Evolutionary conservation across 176 grass and related monocot species (phyloP).

Genomic region (Hordeum marinum): DNA sequence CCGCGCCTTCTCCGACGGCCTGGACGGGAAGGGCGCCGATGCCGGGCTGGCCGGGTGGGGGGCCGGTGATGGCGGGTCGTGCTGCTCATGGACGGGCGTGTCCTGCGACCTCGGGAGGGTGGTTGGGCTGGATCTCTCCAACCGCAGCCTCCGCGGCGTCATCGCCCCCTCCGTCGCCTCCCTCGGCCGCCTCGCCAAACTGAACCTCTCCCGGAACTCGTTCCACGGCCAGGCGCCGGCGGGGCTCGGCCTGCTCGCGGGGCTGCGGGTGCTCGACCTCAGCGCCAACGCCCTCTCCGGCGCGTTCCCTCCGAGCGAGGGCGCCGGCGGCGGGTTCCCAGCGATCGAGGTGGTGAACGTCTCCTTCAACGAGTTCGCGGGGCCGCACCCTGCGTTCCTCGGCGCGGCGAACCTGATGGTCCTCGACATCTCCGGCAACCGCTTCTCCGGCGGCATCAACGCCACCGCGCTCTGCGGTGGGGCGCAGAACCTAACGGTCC

Average conservation of each 20-base stretch:
- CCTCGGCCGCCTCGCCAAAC: slow-evolving; percentile 38
- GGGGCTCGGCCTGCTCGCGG: slow-evolving; percentile 31
- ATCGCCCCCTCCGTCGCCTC: slow-evolving; percentile 41
- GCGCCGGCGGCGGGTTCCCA: slow-evolving; percentile 25
- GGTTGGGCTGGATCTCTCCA: slow-evolving; percentile 57
- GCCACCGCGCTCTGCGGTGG: slow-evolving; percentile 42
- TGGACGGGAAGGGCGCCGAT: slow-evolving; percentile 26
- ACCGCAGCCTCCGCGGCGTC: slow-evolving; percentile 50
- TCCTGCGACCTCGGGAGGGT: slow-evolving; percentile 51
- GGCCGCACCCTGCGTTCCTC: slow-evolving; percentile 48
- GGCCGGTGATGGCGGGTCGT: slow-evolving; percentile 26
- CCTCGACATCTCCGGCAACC: slow-evolving; percentile 55
- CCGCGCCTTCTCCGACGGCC: slow-evolving; percentile 32
- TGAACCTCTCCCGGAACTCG: slow-evolving; percentile 67
- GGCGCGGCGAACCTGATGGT: slow-evolving; percentile 46
- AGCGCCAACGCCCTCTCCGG: slow-evolving; percentile 66
- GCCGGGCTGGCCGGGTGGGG: slow-evolving; percentile 45
- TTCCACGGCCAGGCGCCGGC: slow-evolving; percentile 33
- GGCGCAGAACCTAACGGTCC: slow-evolving; percentile 32
- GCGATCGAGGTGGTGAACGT: slow-evolving; percentile 58
- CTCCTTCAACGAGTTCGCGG: slow-evolving; percentile 68
- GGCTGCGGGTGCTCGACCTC: slow-evolving; percentile 64
- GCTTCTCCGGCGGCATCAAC: slow-evolving; percentile 46
- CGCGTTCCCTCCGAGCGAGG: slow-evolving; percentile 28
- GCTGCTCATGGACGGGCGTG: slow-evolving; percentile 76